Evolutionary conservation across 1,139 yeast genomes (phyloP).

Genomic region (Suhomyces bokatorum): DNA sequence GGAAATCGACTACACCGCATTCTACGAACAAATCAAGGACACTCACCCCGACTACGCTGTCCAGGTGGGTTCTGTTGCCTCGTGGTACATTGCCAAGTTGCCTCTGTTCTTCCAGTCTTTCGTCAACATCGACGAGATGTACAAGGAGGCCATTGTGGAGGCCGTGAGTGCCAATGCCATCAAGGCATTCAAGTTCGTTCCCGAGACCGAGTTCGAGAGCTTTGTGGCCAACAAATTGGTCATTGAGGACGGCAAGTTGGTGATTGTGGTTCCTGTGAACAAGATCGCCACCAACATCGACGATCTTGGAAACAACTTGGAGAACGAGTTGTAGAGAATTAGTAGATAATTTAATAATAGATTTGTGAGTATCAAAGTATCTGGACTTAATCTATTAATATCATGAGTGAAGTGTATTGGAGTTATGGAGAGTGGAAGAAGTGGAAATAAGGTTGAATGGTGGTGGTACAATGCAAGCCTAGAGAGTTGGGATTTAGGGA

Average conservation of each 20-base stretch:
- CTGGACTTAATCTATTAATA: too few species aligned
- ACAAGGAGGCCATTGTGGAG: slow-evolving; percentile 16
- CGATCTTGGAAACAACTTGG: slow-evolving; percentile 10
- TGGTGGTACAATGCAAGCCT: too few species aligned
- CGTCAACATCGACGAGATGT: slow-evolving; percentile 12
- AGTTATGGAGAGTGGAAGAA: too few species aligned
- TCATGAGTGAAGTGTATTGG: too few species aligned
- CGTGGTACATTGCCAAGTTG: slow-evolving; percentile 13
- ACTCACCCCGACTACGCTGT: slow-evolving; percentile 7
- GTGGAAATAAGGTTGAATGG: too few species aligned
- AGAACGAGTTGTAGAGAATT: background rate
- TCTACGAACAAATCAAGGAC: slow-evolving; percentile 10
- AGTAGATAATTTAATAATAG: too few species aligned
- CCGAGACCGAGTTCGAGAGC: slow-evolving; percentile 2
- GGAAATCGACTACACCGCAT: slow-evolving; percentile 12
- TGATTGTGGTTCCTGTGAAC: slow-evolving; percentile 7
- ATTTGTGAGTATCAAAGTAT: too few species aligned
- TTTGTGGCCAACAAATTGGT: slow-evolving; percentile 6
- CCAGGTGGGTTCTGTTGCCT: slow-evolving; percentile 10
- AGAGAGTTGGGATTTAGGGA: too few species aligned
- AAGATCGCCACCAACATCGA: slow-evolving; percentile 10
- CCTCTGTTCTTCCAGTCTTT: slow-evolving; percentile 6
- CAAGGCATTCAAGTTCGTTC: slow-evolving; percentile 10
- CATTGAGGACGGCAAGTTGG: slow-evolving; percentile 12
- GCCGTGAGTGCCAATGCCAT: slow-evolving; percentile 10